Base-by-base conservation (phyloP, 2,329 filamentous ascomycete genomes). In the Colletotrichum higginsianum region DNA sequence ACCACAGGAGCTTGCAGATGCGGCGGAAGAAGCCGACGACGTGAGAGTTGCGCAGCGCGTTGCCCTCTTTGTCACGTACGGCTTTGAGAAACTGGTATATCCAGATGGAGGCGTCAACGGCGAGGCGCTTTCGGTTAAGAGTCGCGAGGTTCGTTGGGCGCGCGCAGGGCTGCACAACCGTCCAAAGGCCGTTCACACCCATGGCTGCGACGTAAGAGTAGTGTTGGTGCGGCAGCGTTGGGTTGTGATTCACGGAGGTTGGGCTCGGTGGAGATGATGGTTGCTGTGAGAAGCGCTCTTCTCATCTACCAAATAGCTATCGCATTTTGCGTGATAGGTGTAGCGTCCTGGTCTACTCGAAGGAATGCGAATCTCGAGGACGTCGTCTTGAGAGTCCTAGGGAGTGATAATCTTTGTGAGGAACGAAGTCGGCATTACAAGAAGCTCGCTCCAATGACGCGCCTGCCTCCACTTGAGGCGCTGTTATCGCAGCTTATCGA, bases 11-110 rank as follows among this genome's bases (percentile, higher is more conserved):
- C 81, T 99, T 99, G 88, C 96, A 99, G 80, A 99, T 98, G 72
- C 96, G 92, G 62, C 96, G 94, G 84, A 99, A 99, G 89, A 99
- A 99, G 49, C 97, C 96, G 53, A 99, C 94, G 46, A 99, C 90
- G 79, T 99, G 96, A 40, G 94, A 96, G 84, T 98, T 99, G 74
- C 95, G 94, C 63, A 99, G 87, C 1, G 96, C 96, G 79, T 99
- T 98, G 65, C 96, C 96, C 83, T 99, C 96, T 79, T 98, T 98
- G 84, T 99, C 96, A 77, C 96, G 95, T 13, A 99, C 96, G 12
- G 97, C 96, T 85, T 99, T 99, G 77, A 99, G 90, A 79, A 99
- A 99, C 80, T 99, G 96, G 86, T 99, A 99, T 77, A 99, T 98
- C 96, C 96, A 99, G 80, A 99, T 99, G 15, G 95, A 98, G 70